Evolutionary conservation across 805 yeast genomes (phyloP), one percentile per base, ranked within the genome.

Genomic region (Yamadazyma philogaea): DNA sequence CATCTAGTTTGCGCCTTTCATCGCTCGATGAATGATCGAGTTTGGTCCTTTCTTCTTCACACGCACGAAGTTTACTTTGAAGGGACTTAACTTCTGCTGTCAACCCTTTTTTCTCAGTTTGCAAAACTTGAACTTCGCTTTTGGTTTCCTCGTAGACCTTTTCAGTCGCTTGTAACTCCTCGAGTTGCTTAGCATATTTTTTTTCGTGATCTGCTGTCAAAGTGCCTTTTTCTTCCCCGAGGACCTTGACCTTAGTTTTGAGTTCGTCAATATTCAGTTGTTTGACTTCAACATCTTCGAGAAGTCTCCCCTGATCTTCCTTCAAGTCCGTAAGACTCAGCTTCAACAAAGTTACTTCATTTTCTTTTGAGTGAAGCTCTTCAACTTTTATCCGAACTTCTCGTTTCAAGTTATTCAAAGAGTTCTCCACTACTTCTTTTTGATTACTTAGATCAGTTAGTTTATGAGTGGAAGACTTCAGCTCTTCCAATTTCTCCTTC

Each of bases 401-500:
- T n/a, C n/a, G 15, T 34, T 35, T 34, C 18, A 40, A 20, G 21
- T 24, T 11, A 2, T 12, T 20, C 21, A 27, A 20, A 18, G n/a
- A 14, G 19, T 42, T 24, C n/a, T 42, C 16, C 11, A 8, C 1
- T 18, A 12, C 33, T 32, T 42, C 31, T n/a, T 20, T 8, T 8
- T n/a, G 26, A 2, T 22, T 21, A 8, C 17, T 6, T 10, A 15
- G 21, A 21, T 39, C 32, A 1, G 22, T 12, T 15, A 15, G 15
- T 20, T 22, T 21, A 6, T 34, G 37, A 18, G 12, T 15, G 15
- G 37, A 21, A 6, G 35, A 21, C 31, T 47, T 52, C 34, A 24
- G 32, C 11, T 43, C 40, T 12, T 43, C 46, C 20, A 37, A 27
- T 12, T 48, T 48, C 18, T 40, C 38, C 7, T 42, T 44, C 14